Conservation (phyloP, 1,139 yeast genomes). For the Blastobotrys apis region DNA sequence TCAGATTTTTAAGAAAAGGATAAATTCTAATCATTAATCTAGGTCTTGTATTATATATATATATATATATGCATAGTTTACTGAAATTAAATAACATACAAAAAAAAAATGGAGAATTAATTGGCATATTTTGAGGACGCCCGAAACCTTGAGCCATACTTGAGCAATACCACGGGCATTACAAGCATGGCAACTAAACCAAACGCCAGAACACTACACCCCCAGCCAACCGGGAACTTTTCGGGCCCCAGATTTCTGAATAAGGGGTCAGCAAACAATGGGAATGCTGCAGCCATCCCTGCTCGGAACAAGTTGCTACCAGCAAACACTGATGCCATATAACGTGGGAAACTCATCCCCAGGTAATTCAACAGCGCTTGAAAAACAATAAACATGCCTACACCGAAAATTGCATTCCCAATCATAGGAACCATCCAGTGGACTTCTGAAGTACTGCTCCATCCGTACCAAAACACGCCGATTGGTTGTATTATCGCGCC, state of each 20-base stretch:
- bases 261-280: constrained; percentile 53
- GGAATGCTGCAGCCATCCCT: constrained; percentile 56
- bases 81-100: too few relatives aligned
- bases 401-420: constrained; percentile 63
- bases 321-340: constrained; percentile 57
- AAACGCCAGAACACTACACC: constrained; percentile 46
- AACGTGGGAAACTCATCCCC: constrained; percentile 70
- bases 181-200: constrained; percentile 42
- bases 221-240: constrained; percentile 57
- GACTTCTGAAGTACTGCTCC: constrained; percentile 77
- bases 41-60: too few relatives aligned
- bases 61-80: too few relatives aligned
- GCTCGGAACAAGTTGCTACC: constrained; percentile 53
- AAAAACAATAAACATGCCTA: constrained; percentile 68
- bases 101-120: constrained; percentile 5
- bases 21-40: too few relatives aligned
- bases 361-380: constrained; percentile 69
- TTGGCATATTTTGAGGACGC: constrained; percentile 30
- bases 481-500: constrained; percentile 52
- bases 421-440: constrained; percentile 85
- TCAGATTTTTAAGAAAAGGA: too few relatives aligned
- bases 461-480: constrained; percentile 48
- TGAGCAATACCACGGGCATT: constrained; percentile 29
- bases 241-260: constrained; percentile 43
- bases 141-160: constrained; percentile 53